These are phyloP conservation scores for Cladosporium cucumerinum DNA, from an alignment of 2,329 filamentous ascomycete genomes.

Conservation along the genomic window DNA sequence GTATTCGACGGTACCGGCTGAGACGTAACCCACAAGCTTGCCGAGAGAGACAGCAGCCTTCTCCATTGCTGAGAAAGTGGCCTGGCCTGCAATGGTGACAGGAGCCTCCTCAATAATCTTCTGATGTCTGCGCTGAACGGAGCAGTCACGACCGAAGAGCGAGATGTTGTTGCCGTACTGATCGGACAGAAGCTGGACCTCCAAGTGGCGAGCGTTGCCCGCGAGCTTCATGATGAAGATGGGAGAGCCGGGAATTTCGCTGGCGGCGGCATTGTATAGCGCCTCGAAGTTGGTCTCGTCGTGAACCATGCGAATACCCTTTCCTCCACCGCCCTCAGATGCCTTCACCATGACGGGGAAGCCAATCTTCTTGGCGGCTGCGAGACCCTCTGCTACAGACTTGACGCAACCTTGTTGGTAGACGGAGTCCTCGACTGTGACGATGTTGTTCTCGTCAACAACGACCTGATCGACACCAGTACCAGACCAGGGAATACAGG, in stretches of 20 bases:
- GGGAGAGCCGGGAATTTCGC: slow-evolving; percentile 95
- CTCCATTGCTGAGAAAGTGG: slow-evolving; percentile 95
- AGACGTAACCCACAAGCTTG: slow-evolving; percentile 94
- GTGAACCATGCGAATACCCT: slow-evolving; percentile 95
- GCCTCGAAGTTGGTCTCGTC: slow-evolving; percentile 78
- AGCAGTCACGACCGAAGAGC: slow-evolving; percentile 96
- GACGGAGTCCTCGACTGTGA: slow-evolving; percentile 80
- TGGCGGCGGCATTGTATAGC: slow-evolving; percentile 92
- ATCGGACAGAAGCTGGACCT: slow-evolving; percentile 95
- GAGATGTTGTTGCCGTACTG: slow-evolving; percentile 99
- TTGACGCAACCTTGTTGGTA: slow-evolving; percentile 90
- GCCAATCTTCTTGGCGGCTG: slow-evolving; percentile 77
- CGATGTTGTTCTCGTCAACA: slow-evolving; percentile 78
- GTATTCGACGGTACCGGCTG: slow-evolving; percentile 97
- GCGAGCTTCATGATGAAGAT: slow-evolving; percentile 99
- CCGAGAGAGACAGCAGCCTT: slow-evolving; percentile 91
- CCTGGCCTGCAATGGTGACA: slow-evolving; percentile 86
- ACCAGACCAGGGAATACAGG: slow-evolving; percentile 99
- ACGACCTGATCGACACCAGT: slow-evolving; percentile 80
- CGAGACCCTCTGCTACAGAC: slow-evolving; percentile 79
- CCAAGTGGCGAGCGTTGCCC: slow-evolving; percentile 91
- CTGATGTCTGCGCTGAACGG: slow-evolving; percentile 95
- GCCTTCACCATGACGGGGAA: slow-evolving; percentile 99
- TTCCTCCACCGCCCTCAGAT: slow-evolving; percentile 98
- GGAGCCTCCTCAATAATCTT: slow-evolving; percentile 99